Evolutionary conservation across 257 asterid genomes (phyloP).

Genomic region (Solanum paucissectum): DNA sequence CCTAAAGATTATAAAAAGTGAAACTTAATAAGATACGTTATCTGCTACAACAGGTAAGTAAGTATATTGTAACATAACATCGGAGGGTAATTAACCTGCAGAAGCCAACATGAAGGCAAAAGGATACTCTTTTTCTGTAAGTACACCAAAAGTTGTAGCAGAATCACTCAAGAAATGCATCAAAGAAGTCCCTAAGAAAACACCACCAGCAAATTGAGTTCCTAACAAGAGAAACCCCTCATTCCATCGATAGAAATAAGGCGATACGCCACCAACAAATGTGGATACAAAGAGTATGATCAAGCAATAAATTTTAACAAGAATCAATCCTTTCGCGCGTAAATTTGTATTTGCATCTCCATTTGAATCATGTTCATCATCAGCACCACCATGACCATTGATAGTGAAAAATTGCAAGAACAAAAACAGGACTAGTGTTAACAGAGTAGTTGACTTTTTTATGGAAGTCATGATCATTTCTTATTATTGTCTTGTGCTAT

Average conservation of each 20-base stretch:
- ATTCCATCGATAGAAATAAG: constrained; percentile 75
- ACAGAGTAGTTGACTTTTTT: constrained; percentile 34
- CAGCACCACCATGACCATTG: constrained; percentile 44
- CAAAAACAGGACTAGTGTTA: constrained; percentile 17
- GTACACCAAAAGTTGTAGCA: constrained; percentile 22
- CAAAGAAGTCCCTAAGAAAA: constrained; percentile 69
- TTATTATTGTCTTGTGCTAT: background rate
- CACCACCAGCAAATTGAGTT: constrained; percentile 86
- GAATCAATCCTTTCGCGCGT: constrained; percentile 34
- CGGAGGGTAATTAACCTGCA: constrained; percentile 32
- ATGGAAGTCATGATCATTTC: constrained; percentile 12
- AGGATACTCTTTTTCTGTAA: constrained; percentile 49
- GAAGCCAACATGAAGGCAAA: constrained; percentile 77
- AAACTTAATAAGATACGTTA: background rate
- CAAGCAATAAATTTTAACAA: constrained; percentile 68
- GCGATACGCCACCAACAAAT: constrained; percentile 65
- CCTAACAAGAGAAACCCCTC: constrained; percentile 68
- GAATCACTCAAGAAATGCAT: constrained; percentile 89
- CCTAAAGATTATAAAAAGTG: background rate
- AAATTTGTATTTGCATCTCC: background rate
- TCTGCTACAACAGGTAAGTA: background rate
- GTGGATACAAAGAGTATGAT: constrained; percentile 55
- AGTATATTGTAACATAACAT: background rate
- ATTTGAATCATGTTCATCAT: background rate
- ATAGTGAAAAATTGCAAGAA: constrained; percentile 24